Evolutionary conservation across 1,139 yeast species (phyloP).

Genomic region (Candida albicans): DNA sequence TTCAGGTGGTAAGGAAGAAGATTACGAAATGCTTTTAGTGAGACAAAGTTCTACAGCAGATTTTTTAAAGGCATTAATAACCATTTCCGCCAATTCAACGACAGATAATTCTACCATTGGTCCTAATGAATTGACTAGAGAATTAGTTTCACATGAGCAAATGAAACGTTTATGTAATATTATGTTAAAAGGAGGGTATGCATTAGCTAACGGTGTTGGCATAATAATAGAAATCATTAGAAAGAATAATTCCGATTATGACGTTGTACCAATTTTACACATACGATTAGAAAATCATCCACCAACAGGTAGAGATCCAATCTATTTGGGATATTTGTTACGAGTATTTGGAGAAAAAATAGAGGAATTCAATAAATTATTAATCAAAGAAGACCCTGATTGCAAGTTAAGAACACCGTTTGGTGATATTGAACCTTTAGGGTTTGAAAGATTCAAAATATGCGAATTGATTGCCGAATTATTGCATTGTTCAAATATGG

Average conservation of each 20-base stretch:
- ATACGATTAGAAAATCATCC: slow-evolving; percentile 91
- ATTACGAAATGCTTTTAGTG: slow-evolving; percentile 47
- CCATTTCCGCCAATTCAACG: slow-evolving; percentile 70
- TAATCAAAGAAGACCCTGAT: slow-evolving; percentile 22
- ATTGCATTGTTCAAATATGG: slow-evolving; percentile 96
- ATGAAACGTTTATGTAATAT: slow-evolving; percentile 69
- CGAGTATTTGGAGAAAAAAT: slow-evolving; percentile 76
- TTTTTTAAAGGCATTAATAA: slow-evolving; percentile 47
- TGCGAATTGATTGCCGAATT: slow-evolving; percentile 95
- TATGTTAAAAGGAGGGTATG: slow-evolving; percentile 91
- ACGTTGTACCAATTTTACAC: slow-evolving; percentile 81
- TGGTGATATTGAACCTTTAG: slow-evolving; percentile 75
- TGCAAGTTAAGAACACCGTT: slow-evolving; percentile 54
- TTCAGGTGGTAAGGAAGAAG: slow-evolving; percentile 16
- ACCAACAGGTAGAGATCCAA: slow-evolving; percentile 93
- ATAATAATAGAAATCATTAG: slow-evolving; percentile 93
- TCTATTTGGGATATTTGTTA: slow-evolving; percentile 85
- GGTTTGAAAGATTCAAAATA: slow-evolving; percentile 91
- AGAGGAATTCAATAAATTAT: slow-evolving; percentile 55
- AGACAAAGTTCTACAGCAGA: slow-evolving; percentile 50
- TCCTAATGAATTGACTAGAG: slow-evolving; percentile 91
- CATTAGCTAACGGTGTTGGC: slow-evolving; percentile 93
- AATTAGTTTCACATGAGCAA: slow-evolving; percentile 70
- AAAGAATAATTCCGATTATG: slow-evolving; percentile 94
- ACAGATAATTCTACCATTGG: slow-evolving; percentile 87